These are phyloP conservation scores for Globisporangium parvum DNA, from an alignment of 352 stramenopile species.

Conservation along the genomic window DNA sequence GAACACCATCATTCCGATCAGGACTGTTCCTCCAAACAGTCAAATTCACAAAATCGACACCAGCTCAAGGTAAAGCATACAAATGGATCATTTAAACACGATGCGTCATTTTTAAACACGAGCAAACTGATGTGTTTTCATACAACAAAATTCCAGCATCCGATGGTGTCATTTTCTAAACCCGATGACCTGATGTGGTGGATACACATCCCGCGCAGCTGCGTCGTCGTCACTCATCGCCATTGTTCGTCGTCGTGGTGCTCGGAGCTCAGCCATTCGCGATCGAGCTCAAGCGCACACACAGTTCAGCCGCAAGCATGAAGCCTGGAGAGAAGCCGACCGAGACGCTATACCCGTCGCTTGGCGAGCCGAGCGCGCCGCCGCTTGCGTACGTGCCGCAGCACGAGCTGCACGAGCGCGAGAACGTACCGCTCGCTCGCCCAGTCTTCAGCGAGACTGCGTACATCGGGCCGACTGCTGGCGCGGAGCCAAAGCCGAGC, in stretches of 20 bases:
- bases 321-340: constrained; percentile 9
- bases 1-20: background rate
- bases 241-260: no score
- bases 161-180: no score
- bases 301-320: constrained; percentile 2
- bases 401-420: constrained; percentile 7
- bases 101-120: no score
- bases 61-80: no score
- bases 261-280: background rate
- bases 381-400: constrained; percentile 8
- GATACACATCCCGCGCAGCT: background rate
- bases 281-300: background rate
- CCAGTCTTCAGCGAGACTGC: constrained; percentile 10
- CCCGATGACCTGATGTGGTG: background rate
- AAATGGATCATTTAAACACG: no score
- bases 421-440: constrained; percentile 18
- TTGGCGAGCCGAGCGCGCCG: constrained; percentile 24
- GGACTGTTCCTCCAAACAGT: no score
- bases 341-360: constrained; percentile 24
- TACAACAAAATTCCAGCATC: no score
- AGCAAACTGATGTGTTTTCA: no score
- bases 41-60: no score
- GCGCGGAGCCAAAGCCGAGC: constrained; percentile 5
- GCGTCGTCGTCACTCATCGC: no score
- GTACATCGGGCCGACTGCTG: constrained; percentile 18